Conservation (phyloP, 805 yeast genomes). For the Candida pseudoglaebosa region DNA sequence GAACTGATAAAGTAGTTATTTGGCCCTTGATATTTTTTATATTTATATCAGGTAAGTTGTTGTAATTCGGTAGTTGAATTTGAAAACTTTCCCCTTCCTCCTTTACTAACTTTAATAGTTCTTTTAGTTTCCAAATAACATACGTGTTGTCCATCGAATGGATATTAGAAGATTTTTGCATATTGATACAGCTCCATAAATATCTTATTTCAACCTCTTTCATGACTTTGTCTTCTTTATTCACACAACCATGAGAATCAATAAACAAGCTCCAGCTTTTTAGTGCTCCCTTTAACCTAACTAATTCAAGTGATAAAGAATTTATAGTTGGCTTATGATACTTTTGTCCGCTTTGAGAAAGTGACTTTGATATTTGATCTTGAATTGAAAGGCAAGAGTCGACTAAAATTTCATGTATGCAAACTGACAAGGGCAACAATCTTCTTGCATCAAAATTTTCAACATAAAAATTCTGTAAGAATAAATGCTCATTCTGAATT, state of each 20-base stretch:
- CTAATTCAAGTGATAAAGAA: constrained; percentile 35
- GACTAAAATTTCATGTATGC: constrained; percentile 45
- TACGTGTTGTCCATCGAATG: constrained; percentile 27
- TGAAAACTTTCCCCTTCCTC: constrained; percentile 13
- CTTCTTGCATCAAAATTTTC: not conserved
- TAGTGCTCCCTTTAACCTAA: constrained; percentile 39
- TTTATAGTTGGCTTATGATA: constrained; percentile 24
- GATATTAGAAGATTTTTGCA: constrained; percentile 24
- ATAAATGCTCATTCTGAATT: constrained; percentile 23
- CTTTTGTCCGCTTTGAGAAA: constrained; percentile 20
- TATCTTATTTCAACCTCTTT: constrained; percentile 15
- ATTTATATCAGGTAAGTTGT: constrained; percentile 55
- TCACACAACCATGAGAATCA: not conserved
- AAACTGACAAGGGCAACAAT: constrained; percentile 17
- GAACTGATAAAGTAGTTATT: constrained; percentile 65
- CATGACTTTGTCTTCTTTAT: constrained; percentile 4
- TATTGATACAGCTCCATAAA: constrained; percentile 33
- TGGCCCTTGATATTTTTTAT: constrained; percentile 51
- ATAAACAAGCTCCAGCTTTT: constrained; percentile 45
- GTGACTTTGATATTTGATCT: constrained; percentile 18
- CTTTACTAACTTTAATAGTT: constrained; percentile 11
- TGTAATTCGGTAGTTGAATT: constrained; percentile 54
- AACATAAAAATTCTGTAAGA: constrained; percentile 10
- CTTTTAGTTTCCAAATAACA: constrained; percentile 21
- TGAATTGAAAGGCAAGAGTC: constrained; percentile 37